phyloP scores from a whole-genome alignment of 495 filamentous ascomycete genomes.

The Penicillium goetzii region DNA sequence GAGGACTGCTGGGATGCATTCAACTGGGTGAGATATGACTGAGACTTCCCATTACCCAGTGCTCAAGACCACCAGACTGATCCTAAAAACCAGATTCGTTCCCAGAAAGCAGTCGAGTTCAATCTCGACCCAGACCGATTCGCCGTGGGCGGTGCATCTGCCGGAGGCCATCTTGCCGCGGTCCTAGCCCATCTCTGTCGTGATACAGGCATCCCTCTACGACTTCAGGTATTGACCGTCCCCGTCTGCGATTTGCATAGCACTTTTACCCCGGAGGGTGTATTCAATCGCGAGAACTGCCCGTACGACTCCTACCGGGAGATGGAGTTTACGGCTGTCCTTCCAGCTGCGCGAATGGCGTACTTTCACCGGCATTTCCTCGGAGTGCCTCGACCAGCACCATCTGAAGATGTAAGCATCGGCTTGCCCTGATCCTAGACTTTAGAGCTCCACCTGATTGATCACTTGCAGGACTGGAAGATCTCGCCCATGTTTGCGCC shows the following conservation, averaged over 20 bases:
- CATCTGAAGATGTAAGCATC: conserved; percentile 35
- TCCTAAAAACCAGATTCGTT: conserved; percentile 31
- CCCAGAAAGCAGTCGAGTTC: conserved; percentile 37
- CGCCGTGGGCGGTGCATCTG: conserved; percentile 42
- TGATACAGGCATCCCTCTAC: conserved; percentile 38
- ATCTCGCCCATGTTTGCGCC: conserved; percentile 44
- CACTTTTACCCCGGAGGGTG: conserved; percentile 38
- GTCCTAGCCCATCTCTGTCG: conserved; percentile 44
- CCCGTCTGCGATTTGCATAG: conserved; percentile 43
- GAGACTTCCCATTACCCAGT: background rate
- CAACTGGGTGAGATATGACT: conserved; percentile 37
- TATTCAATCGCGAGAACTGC: conserved; percentile 40
- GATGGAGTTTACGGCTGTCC: conserved; percentile 43
- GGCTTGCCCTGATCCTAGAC: background rate
- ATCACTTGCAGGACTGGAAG: conserved; percentile 37
- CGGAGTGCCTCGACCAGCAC: conserved; percentile 38
- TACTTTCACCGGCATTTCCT: conserved; percentile 46
- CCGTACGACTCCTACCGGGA: conserved; percentile 46
- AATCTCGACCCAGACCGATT: conserved; percentile 38
- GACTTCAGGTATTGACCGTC: conserved; percentile 42
- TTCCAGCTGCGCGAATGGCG: conserved; percentile 43
- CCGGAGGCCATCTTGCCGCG: conserved; percentile 45
- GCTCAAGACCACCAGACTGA: background rate
- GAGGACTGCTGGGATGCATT: conserved; percentile 48
- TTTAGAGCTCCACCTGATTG: conserved; percentile 4